phyloP scores from a whole-genome alignment of 2,329 filamentous ascomycete species.

The Cordyceps tenuipes region DNA sequence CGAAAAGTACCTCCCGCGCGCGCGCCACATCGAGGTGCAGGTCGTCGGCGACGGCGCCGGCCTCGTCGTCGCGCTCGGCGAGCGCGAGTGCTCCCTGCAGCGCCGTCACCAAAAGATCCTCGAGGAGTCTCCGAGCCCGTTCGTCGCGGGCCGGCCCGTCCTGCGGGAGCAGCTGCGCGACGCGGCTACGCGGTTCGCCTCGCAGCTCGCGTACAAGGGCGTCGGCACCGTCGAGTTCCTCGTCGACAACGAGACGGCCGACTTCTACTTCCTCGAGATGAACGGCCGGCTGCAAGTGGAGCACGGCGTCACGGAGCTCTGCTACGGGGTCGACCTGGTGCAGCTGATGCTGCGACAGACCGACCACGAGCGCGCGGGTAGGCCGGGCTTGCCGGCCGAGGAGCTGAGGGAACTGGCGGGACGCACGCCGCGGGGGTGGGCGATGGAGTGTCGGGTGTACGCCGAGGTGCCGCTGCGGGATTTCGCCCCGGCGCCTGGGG shows the following conservation, averaged over 20 bases:
- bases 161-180: background rate
- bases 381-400: background rate
- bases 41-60: conserved; percentile 32
- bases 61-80: conserved; percentile 27
- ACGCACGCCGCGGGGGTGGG: conserved; percentile 20
- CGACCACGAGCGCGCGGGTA: conserved; percentile 14
- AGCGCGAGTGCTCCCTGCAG: conserved; percentile 38
- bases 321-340: conserved; percentile 66
- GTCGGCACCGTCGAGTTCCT: conserved; percentile 35
- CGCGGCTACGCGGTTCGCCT: background rate
- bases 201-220: conserved; percentile 21
- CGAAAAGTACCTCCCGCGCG: conserved; percentile 28
- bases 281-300: conserved; percentile 38
- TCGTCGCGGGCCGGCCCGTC: background rate
- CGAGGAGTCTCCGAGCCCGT: conserved; percentile 26
- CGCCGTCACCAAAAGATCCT: conserved; percentile 39
- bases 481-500: conserved; percentile 51
- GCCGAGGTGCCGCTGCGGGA: conserved; percentile 47
- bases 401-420: background rate
- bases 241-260: conserved; percentile 21
- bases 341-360: conserved; percentile 35
- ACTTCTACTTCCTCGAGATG: conserved; percentile 37
- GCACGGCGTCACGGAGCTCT: conserved; percentile 57
- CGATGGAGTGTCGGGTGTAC: conserved; percentile 33
- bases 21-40: conserved; percentile 37